Conservation (phyloP, 192 early-diverging fungal genomes). For the Glomus cerebriforme region DNA sequence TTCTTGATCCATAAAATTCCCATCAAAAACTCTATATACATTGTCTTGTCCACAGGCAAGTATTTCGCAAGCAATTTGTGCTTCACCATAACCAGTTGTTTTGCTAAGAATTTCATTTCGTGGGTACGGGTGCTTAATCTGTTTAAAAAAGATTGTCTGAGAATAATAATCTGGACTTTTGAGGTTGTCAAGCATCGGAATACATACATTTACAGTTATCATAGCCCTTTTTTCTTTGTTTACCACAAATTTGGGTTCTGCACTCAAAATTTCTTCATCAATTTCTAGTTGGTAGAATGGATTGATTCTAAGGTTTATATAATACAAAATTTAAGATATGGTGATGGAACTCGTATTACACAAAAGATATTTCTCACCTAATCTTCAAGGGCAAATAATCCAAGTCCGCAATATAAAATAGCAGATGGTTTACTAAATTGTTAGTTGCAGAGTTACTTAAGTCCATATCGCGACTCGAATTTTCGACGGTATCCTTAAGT, state of each 20-base stretch:
- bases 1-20: not conserved
- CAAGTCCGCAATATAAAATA: not conserved
- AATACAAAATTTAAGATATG: not conserved
- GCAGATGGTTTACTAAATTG: not conserved
- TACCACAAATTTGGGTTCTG: slow-evolving; percentile 8
- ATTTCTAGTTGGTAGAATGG: not conserved
- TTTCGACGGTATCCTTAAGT: not conserved
- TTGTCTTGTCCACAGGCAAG: not conserved
- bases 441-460: not conserved
- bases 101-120: no score
- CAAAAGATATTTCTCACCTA: not conserved
- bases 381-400: not conserved
- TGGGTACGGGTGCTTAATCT: not conserved
- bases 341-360: not conserved
- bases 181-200: no score
- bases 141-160: slow-evolving; percentile 9
- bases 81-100: not conserved
- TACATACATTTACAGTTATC: not conserved
- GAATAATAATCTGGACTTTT: not conserved
- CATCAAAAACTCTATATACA: not conserved
- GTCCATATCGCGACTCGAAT: no score
- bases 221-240: not conserved
- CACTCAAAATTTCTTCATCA: not conserved
- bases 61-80: not conserved
- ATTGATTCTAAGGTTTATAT: not conserved